A percentile compares a stretch with the other conserved stretches of the same genome.
phyloP scores from a whole-genome alignment of 2,329 filamentous ascomycete genomes.

The Microdochium bolleyi region DNA sequence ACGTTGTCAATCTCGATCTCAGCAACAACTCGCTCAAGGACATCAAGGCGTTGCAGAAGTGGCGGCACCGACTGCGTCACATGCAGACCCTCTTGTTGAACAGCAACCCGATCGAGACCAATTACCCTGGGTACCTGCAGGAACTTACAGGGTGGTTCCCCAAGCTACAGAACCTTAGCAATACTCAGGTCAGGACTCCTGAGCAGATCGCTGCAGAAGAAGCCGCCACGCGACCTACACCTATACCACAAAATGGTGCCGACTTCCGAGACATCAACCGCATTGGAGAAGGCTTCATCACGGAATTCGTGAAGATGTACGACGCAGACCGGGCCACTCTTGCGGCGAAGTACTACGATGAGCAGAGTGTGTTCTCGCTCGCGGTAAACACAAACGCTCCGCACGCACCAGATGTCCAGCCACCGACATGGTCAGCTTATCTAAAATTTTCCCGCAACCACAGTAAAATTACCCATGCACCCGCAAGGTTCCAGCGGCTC shows the following conservation, averaged over 20 bases:
- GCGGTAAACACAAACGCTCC: constrained; percentile 57
- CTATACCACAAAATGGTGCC: constrained; percentile 55
- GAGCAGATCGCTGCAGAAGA: constrained; percentile 56
- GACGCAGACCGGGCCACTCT: constrained; percentile 63
- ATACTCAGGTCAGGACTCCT: constrained; percentile 62
- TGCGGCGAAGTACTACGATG: constrained; percentile 64
- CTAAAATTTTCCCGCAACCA: constrained; percentile 74
- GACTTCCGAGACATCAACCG: constrained; percentile 68
- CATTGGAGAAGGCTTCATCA: constrained; percentile 69
- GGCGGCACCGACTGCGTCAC: constrained; percentile 70
- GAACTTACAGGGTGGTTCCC: constrained; percentile 79
- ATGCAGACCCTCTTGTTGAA: constrained; percentile 75
- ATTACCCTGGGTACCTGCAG: constrained; percentile 51
- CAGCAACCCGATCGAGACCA: constrained; percentile 64
- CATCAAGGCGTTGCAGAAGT: constrained; percentile 60
- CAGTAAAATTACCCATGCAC: constrained; percentile 54
- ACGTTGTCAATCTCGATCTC: constrained; percentile 81
- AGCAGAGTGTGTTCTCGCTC: constrained; percentile 66
- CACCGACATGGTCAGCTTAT: constrained; percentile 62
- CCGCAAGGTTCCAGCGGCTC: constrained; percentile 55
- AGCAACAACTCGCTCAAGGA: constrained; percentile 73
- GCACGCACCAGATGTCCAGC: constrained; percentile 35
- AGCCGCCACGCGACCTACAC: constrained; percentile 39
- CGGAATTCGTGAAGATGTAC: constrained; percentile 65
- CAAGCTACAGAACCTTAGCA: constrained; percentile 69